A percentile compares a stretch with the other conserved stretches of the same genome.
These are phyloP conservation scores for Metschnikowia cubensis DNA, from an alignment of 805 yeast species.

Conservation along the genomic window DNA sequence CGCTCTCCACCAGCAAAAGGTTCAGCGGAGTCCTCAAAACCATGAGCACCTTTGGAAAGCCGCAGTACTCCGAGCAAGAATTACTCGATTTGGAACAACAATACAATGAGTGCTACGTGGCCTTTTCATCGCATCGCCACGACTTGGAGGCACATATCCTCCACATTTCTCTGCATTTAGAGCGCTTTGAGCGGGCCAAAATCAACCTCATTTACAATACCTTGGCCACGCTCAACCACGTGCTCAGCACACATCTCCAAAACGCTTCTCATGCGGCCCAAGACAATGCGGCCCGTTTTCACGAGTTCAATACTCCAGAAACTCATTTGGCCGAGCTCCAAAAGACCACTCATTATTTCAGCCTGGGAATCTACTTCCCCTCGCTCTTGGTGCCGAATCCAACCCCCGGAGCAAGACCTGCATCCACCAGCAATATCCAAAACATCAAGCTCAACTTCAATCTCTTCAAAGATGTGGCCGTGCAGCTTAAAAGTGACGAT, in stretches of 20 bases:
- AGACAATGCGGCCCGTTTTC: conserved; percentile 1
- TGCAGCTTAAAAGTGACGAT: conserved; percentile 23
- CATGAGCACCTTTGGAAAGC: conserved; percentile 29
- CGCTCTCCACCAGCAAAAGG: conserved; percentile 25
- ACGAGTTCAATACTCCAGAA: not conserved
- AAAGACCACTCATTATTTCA: conserved; percentile 21
- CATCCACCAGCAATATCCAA: conserved; percentile 24
- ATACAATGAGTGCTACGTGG: conserved; percentile 33
- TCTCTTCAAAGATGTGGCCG: conserved; percentile 37
- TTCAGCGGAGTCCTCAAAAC: conserved; percentile 32
- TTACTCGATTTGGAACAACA: conserved; percentile 24
- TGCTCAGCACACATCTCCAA: conserved; percentile 18
- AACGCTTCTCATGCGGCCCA: not conserved
- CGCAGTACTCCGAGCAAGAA: conserved; percentile 27
- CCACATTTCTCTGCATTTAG: conserved; percentile 21
- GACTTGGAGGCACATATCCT: conserved; percentile 28
- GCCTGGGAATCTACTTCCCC: conserved; percentile 40
- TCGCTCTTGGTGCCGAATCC: conserved; percentile 29
- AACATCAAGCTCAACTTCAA: conserved; percentile 37
- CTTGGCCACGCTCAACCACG: conserved; percentile 32
- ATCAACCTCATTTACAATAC: conserved; percentile 32
- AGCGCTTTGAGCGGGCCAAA: conserved; percentile 33
- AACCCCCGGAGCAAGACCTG: conserved; percentile 5
- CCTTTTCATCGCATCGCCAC: conserved; percentile 29
- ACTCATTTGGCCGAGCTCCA: conserved; percentile 14